Evolutionary conservation across 1,139 yeast species (phyloP).

Genomic region (Citeromyces hawaiiensis): DNA sequence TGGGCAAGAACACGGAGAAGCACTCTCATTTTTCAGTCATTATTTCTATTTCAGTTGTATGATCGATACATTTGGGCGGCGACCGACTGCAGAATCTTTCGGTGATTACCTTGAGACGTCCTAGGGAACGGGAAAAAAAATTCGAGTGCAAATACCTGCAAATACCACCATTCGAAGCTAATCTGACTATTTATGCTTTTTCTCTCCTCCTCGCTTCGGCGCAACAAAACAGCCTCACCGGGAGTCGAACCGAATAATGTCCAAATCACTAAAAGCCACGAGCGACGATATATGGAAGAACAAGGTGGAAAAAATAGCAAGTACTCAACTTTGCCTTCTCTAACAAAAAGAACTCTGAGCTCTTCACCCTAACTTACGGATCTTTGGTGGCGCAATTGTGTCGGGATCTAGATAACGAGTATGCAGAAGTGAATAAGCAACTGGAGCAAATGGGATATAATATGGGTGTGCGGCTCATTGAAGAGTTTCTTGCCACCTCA

Average conservation of each 20-base stretch:
- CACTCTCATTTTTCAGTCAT: too few relatives aligned
- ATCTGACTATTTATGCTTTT: too few relatives aligned
- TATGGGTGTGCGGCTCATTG: slow-evolving; percentile 83
- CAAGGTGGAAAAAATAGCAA: slow-evolving; percentile 70
- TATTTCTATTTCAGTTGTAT: too few relatives aligned
- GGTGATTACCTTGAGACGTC: too few relatives aligned
- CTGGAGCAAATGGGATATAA: slow-evolving; percentile 91
- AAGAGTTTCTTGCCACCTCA: slow-evolving; percentile 83
- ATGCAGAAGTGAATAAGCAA: slow-evolving; percentile 66
- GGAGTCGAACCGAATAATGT: slow-evolving; percentile 2
- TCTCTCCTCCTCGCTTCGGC: too few relatives aligned
- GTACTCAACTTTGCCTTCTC: slow-evolving; percentile 17
- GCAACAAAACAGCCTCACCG: background rate
- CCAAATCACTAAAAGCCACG: slow-evolving; percentile 24
- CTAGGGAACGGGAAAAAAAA: too few relatives aligned
- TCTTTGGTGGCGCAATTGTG: slow-evolving; percentile 90
- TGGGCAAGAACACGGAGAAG: too few relatives aligned
- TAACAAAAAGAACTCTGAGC: slow-evolving; percentile 58
- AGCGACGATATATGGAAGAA: slow-evolving; percentile 94
- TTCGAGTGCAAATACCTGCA: too few relatives aligned
- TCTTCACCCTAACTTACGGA: slow-evolving; percentile 88
- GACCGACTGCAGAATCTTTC: too few relatives aligned
- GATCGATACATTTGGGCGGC: too few relatives aligned
- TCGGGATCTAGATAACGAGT: slow-evolving; percentile 68
- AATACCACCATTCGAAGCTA: too few relatives aligned